Evolutionary conservation across 192 early-diverging fungal species (phyloP), one percentile per base, ranked within the genome.

Genomic region (Polychytrium aggregatum): DNA sequence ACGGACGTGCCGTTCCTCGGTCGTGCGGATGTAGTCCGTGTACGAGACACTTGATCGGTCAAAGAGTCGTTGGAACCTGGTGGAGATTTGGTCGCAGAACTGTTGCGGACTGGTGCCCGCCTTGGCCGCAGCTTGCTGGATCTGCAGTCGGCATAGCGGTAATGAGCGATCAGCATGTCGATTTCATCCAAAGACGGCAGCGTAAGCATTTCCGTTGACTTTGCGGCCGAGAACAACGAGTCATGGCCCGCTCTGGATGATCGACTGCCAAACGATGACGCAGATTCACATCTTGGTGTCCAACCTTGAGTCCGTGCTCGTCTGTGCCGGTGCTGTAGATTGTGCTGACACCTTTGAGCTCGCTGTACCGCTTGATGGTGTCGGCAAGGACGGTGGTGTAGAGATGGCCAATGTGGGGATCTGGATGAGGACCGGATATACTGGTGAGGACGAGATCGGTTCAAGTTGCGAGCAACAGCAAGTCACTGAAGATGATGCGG

Each of bases 381-480:
- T 97, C 94, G 0, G 84, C 81, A 1, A 97, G 59, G 8, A 95
- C 87, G 0, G 83, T 67, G 4, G 91, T 86, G 60, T 91, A 92
- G 47, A 97, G 65, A 51, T 97, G 94, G 10, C 94, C 94, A 57
- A 97, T 86, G 63, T 97, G 94, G 16, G 91, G 91, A 10, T 71
- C 85, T 67, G 72, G 53, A 33, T 49, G 26, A 49, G 22, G 9
- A 34, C 9, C 37, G 20, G 0, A 38, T n/a, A 26, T 0, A 8
- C 37, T 38, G 7, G 17, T 28, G 14, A 30, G 25, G 14, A 26
- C 41, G 16, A 16, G 16, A 2, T 21, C 2, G 22, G 25, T 11
- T 17, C n/a, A 44, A 16, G 16, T 21, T 37, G 22, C 11, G 1
- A 0, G 8, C 29, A 6, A 13, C 29, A 41, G 10, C 25, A n/a